Evolutionary conservation across 306 rosid species (phyloP), one percentile per base, ranked within the genome.

Genomic region (Medicago arabica): DNA sequence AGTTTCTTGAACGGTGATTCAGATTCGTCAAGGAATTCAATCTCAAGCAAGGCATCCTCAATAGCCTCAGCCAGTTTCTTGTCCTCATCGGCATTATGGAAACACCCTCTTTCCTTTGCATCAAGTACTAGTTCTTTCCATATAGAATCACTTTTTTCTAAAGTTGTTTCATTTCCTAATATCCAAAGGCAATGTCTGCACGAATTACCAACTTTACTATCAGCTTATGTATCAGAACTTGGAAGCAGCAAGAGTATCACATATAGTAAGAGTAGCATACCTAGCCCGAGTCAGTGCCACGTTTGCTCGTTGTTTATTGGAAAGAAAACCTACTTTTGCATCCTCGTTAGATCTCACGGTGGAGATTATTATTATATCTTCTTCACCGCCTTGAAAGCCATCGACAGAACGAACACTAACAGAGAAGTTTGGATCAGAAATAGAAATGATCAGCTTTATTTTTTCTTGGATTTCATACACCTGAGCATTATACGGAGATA

Each of bases 331-430:
- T 7, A 90, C 70, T 16, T 74, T 70, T 38, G 86, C 91, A 11
- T 31, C 55, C 6, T 3, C 62, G 28, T 87, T 85, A 17, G 81
- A 75, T 62, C 88, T 84, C 60, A 85, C 91, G 5, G 89, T 81
- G 8, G 86, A 87, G 21, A 69, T 67, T 36, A 80, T 69, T 13
- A 88, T 88, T 23, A 90, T 84, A 70, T 90, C 96, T 64, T 90
- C 84, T 47, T 90, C 92, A 6, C 91, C 88, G 8, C 92, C 96
- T 90, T 90, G 96, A 86, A 90, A 88, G 4, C 91, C 92, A 82
- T 88, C 96, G 18, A 90, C 78, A 23, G 91, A 79, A 16, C 87
- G 89, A 51, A 88, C 88, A 58, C 81, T 86, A 44, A 86, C 78
- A 54, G 75, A 79, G 82, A 88, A 90, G 13, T 61, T 51, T 4